A percentile compares a stretch with the other conserved stretches of the same genome.
phyloP scores from a whole-genome alignment of 257 asterid genomes.

The Solanum ahanhuiri region DNA sequence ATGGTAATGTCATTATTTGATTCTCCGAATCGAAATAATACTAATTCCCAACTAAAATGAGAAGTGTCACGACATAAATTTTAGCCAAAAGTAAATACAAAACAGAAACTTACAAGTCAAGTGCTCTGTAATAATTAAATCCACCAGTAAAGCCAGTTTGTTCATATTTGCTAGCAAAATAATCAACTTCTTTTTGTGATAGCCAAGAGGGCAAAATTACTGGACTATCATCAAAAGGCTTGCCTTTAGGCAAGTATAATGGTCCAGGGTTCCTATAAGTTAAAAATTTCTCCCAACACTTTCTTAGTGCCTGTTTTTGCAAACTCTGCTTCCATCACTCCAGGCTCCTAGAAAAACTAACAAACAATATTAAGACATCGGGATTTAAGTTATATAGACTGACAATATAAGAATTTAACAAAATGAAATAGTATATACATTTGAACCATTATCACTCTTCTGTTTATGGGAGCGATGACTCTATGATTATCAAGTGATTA shows the following conservation, averaged over 20 bases:
- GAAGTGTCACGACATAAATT: neutral
- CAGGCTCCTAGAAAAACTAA: conserved; percentile 6
- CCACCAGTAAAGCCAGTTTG: conserved; percentile 19
- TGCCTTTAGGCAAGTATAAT: conserved; percentile 12
- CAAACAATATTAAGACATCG: neutral
- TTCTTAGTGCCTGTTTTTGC: conserved; percentile 9
- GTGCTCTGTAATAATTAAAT: conserved; percentile 20
- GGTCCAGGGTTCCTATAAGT: conserved; percentile 16
- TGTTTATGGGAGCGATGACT: neutral
- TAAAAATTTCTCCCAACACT: conserved; percentile 4
- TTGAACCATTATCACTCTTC: neutral
- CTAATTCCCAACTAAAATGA: neutral
- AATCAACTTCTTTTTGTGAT: conserved; percentile 14
- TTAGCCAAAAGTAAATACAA: neutral
- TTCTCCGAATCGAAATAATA: neutral
- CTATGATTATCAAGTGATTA: neutral
- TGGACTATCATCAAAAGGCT: conserved; percentile 5
- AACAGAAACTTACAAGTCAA: conserved; percentile 13
- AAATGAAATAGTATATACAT: neutral
- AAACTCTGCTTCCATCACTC: conserved; percentile 25
- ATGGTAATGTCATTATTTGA: neutral
- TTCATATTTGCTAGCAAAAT: conserved; percentile 8
- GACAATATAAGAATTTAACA: neutral
- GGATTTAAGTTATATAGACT: neutral
- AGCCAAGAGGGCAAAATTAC: conserved; percentile 14